Evolutionary conservation across 805 yeast species (phyloP), one percentile per base, ranked within the genome.

Genomic region (Zygosaccharomyces siamensis): DNA sequence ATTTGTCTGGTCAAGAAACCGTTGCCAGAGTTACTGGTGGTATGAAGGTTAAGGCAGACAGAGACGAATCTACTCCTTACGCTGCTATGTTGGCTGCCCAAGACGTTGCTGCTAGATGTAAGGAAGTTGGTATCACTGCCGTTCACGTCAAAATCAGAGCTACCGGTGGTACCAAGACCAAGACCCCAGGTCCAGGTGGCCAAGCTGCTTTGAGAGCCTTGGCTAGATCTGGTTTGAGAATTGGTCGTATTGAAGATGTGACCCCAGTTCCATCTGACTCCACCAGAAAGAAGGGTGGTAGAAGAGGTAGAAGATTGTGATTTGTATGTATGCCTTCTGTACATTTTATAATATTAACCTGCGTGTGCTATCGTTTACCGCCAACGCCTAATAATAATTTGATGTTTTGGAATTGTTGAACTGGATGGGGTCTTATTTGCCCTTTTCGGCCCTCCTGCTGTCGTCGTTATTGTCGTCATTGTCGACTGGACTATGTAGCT

Each of bases 271-370:
- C 99, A 77, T 93, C 99, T 67, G 99, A 93, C 79, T 90, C 98
- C 71, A 95, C 99, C 77, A 93, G 99, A 86, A 88, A 92, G 89
- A 95, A 93, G 95, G 99, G 99, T 89, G 99, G 99, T 88, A 93
- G 99, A 84, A 90, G 99, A 85, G 99, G 99, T 92, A 92, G 99
- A 86, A 89, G 99, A 87, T 86, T 90, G 79, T 88, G 77, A 78
- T 30, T 30, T 28, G 32, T 30, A 20, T 41, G 33, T 41, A 26
- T 41, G 20, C 28, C 36, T 14, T 41, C 28, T 41, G 44, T 41
- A 41, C 44, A 41, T 41, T 33, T 41, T 31, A 28, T 41, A 41
- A 20, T 41, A 20, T 14, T 33, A 33, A 33, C 20, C 37, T 33
- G 37, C 16, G 21, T 33, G 20, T 16, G 21, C 21, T 14, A 33